Evolutionary conservation across 768 basidiomycete genomes (phyloP).

Genomic region (Clavulina sp.): DNA sequence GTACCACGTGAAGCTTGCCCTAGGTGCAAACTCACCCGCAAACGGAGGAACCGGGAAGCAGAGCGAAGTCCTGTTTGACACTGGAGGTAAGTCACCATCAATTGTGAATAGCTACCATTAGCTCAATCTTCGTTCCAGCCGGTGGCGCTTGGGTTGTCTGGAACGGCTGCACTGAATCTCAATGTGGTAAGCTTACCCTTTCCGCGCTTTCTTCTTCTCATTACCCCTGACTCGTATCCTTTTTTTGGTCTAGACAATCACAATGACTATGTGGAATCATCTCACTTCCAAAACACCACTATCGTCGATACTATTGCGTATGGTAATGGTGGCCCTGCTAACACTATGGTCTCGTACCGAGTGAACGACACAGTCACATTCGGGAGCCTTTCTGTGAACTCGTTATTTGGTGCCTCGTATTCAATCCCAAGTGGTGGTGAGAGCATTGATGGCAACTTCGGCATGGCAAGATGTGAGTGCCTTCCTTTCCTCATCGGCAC

Average conservation of each 20-base stretch:
- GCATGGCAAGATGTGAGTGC: not conserved
- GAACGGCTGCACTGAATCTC: not conserved
- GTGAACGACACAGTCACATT: not conserved
- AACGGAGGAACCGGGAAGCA: not conserved
- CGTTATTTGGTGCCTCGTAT: not conserved
- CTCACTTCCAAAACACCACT: not conserved
- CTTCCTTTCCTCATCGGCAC: not conserved
- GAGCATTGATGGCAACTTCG: conserved; percentile 3
- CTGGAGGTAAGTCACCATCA: too few species aligned
- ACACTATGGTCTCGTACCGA: not conserved
- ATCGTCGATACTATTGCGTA: not conserved
- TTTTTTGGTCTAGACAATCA: not conserved
- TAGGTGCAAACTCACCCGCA: not conserved
- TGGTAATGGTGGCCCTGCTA: not conserved
- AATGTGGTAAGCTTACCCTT: not conserved
- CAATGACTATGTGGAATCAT: not conserved
- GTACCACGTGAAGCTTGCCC: not conserved
- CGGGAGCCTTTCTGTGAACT: not conserved
- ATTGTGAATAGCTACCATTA: too few species aligned
- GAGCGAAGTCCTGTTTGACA: not conserved
- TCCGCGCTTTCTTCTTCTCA: not conserved
- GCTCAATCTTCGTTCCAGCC: too few species aligned
- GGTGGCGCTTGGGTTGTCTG: not conserved
- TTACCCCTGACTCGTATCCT: not conserved
- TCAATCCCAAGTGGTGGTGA: not conserved